These are phyloP conservation scores for Ceratobasidium sp. DNA, from an alignment of 1,284 basidiomycete genomes.

Conservation along the genomic window DNA sequence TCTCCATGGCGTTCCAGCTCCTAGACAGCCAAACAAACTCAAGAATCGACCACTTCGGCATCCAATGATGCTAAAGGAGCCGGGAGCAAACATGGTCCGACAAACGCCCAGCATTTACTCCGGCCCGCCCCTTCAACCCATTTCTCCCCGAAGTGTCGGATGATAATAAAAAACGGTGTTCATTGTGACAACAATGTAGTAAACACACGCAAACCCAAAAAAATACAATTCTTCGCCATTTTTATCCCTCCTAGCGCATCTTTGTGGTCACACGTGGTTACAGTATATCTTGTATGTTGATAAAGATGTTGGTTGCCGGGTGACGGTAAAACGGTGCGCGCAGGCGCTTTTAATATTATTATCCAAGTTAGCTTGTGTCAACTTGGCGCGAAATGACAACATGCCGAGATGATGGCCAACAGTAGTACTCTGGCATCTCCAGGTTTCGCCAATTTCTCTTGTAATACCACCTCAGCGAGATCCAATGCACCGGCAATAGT, in stretches of 20 bases:
- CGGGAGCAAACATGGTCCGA: no score
- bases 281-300: constrained; percentile 83
- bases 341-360: constrained; percentile 85
- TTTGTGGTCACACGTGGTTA: constrained; percentile 83
- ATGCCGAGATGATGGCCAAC: constrained; percentile 85
- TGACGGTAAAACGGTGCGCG: constrained; percentile 93
- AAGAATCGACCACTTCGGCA: no score
- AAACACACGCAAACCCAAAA: constrained; percentile 16
- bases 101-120: no score
- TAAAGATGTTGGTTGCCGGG: constrained; percentile 63
- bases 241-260: constrained; percentile 21
- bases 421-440: constrained; percentile 53
- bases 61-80: no score
- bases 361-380: constrained; percentile 47
- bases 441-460: no score
- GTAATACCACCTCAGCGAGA: no score
- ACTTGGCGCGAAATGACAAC: constrained; percentile 14
- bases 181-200: constrained; percentile 29
- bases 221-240: not conserved
- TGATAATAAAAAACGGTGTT: not conserved
- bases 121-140: no score
- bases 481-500: no score
- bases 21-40: no score
- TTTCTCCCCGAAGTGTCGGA: no score
- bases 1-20: no score